phyloP scores from a whole-genome alignment of 352 stramenopile genomes.

The Phytophthora macrochlamydospora region DNA sequence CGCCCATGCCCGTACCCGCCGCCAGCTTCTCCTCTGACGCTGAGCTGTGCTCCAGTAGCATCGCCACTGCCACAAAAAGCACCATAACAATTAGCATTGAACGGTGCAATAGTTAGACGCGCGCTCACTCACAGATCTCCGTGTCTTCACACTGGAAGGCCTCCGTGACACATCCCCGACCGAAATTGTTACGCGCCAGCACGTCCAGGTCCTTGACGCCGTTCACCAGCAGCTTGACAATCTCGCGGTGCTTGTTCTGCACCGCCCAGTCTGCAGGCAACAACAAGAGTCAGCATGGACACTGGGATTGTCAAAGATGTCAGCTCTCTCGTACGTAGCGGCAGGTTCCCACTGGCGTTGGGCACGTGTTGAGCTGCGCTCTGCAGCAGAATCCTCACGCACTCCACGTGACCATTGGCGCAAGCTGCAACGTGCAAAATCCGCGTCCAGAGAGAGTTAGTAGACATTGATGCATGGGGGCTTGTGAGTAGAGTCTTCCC shows the following conservation, averaged over 20 bases:
- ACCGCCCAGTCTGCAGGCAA: conserved; percentile 77
- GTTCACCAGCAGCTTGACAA: conserved; percentile 78
- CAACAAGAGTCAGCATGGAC: conserved; percentile 8
- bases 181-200: conserved; percentile 82
- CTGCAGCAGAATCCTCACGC: conserved; percentile 63
- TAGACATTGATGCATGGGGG: too few relatives aligned
- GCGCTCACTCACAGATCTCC: conserved; percentile 66
- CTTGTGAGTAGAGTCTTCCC: too few relatives aligned
- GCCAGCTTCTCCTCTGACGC: conserved; percentile 79
- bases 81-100: neutral
- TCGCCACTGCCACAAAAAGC: conserved; percentile 47
- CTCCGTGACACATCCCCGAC: conserved; percentile 80
- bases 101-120: neutral
- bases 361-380: conserved; percentile 58
- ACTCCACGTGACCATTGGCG: conserved; percentile 75
- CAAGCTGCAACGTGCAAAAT: conserved; percentile 45
- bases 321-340: conserved; percentile 56
- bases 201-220: conserved; percentile 78
- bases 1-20: conserved; percentile 74
- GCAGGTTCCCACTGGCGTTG: conserved; percentile 79
- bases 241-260: conserved; percentile 85
- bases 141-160: conserved; percentile 86
- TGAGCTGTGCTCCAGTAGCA: conserved; percentile 79
- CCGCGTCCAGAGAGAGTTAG: too few relatives aligned
- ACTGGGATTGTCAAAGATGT: too few relatives aligned